A percentile compares a stretch with the other conserved stretches of the same genome.
Conservation (phyloP, 805 yeast genomes). For the Schwanniomyces yamadae region DNA sequence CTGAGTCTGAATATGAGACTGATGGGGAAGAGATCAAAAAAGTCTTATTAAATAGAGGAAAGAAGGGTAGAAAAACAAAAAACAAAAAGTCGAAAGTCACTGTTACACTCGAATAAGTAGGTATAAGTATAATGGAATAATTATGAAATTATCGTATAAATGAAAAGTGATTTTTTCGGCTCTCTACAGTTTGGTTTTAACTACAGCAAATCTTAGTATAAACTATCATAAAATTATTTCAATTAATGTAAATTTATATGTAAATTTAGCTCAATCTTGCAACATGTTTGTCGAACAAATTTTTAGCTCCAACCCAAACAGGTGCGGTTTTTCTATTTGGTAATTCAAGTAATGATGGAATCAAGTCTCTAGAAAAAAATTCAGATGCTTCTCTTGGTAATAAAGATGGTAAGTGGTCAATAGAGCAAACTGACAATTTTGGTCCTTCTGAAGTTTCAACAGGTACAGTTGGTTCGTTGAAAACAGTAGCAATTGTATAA, state of each 20-base stretch:
- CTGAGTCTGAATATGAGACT: constrained; percentile 74
- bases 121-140: constrained; percentile 1
- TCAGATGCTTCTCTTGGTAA: constrained; percentile 98
- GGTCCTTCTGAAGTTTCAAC: constrained; percentile 83
- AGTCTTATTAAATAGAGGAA: constrained; percentile 51
- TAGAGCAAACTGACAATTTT: constrained; percentile 85
- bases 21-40: constrained; percentile 67
- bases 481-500: constrained; percentile 84
- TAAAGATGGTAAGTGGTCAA: constrained; percentile 93
- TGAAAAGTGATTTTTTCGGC: too few species aligned
- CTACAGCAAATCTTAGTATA: neutral
- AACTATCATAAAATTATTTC: too few species aligned
- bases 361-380: constrained; percentile 78
- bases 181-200: too few species aligned
- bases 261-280: constrained; percentile 70
- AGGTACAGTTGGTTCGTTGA: constrained; percentile 83
- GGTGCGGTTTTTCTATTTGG: constrained; percentile 80
- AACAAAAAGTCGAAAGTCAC: constrained; percentile 37
- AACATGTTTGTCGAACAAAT: constrained; percentile 80
- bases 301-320: constrained; percentile 90
- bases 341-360: constrained; percentile 85
- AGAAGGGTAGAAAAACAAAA: constrained; percentile 37
- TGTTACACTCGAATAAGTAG: constrained; percentile 53
- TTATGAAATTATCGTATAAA: too few species aligned
- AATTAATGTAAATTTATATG: too few species aligned